These are phyloP conservation scores for Phialophora verrucosa DNA, from an alignment of 2,329 filamentous ascomycete species.

Conservation along the genomic window DNA sequence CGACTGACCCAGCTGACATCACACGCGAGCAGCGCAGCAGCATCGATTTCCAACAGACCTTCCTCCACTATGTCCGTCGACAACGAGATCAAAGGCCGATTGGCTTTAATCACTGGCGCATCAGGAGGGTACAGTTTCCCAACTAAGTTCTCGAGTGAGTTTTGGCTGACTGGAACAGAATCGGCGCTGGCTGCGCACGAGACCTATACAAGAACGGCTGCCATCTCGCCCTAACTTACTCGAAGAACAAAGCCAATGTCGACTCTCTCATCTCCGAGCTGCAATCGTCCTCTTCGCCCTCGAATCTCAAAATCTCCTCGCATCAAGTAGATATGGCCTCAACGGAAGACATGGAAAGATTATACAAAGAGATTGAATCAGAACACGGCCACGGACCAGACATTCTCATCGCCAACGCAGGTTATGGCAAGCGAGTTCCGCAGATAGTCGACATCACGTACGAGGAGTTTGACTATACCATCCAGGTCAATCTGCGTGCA, in stretches of 20 bases:
- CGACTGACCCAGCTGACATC: slow-evolving; percentile 19
- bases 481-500: slow-evolving; percentile 67
- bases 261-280: slow-evolving; percentile 54
- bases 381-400: slow-evolving; percentile 63
- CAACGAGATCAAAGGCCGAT: slow-evolving; percentile 58
- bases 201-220: slow-evolving; percentile 60
- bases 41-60: not conserved
- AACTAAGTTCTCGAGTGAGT: not conserved
- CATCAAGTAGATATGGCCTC: slow-evolving; percentile 66
- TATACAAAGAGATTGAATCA: slow-evolving; percentile 61
- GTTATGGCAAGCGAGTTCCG: slow-evolving; percentile 66
- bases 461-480: slow-evolving; percentile 68
- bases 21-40: slow-evolving; percentile 1
- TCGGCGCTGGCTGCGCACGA: slow-evolving; percentile 64
- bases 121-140: slow-evolving; percentile 60
- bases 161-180: slow-evolving; percentile 50
- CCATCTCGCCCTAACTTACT: slow-evolving; percentile 66
- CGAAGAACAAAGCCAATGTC: slow-evolving; percentile 56
- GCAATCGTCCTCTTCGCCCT: slow-evolving; percentile 23
- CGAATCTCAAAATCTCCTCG: slow-evolving; percentile 52
- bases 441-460: slow-evolving; percentile 64
- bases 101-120: slow-evolving; percentile 66
- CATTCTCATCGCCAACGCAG: slow-evolving; percentile 71
- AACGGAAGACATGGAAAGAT: slow-evolving; percentile 58
- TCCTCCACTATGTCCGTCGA: slow-evolving; percentile 39